Evolutionary conservation across 2,329 filamentous ascomycete species (phyloP).

Genomic region (Metarhizium sp.): DNA sequence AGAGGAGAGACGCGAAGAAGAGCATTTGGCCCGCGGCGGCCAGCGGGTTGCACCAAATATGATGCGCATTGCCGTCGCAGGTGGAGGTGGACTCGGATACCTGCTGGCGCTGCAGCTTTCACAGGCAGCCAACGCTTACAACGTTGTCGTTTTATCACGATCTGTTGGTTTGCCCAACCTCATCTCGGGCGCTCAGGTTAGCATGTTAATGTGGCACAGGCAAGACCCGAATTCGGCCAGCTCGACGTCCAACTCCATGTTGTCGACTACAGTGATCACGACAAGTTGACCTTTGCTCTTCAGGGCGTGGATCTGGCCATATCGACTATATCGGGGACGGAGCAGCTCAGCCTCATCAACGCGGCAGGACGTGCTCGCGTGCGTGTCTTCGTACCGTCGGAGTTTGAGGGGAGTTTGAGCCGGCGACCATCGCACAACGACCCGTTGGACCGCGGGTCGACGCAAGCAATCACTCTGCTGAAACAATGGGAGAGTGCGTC

Average conservation of each 20-base stretch:
- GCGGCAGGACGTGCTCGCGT: slow-evolving; percentile 58
- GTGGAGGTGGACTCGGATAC: slow-evolving; percentile 34
- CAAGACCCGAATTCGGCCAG: slow-evolving; percentile 41
- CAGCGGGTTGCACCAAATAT: slow-evolving; percentile 17
- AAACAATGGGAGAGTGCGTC: slow-evolving; percentile 40
- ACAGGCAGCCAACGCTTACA: slow-evolving; percentile 48
- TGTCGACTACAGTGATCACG: slow-evolving; percentile 55
- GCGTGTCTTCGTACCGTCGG: slow-evolving; percentile 62
- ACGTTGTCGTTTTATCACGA: slow-evolving; percentile 62
- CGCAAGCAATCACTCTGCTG: slow-evolving; percentile 46
- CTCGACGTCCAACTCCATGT: slow-evolving; percentile 56
- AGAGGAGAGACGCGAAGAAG: slow-evolving; percentile 6
- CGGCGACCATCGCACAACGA: slow-evolving; percentile 43
- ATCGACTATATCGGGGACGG: slow-evolving; percentile 57
- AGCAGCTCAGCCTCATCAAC: slow-evolving; percentile 63
- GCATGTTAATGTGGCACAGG: slow-evolving; percentile 26
- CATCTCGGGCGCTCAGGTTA: slow-evolving; percentile 1
- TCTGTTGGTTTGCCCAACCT: slow-evolving; percentile 14
- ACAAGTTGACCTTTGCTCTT: slow-evolving; percentile 54
- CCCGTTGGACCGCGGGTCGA: slow-evolving; percentile 51
- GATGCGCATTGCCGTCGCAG: slow-evolving; percentile 41
- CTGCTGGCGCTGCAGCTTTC: slow-evolving; percentile 45
- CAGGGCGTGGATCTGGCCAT: slow-evolving; percentile 65
- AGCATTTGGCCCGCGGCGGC: slow-evolving; percentile 8
- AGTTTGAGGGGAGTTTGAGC: slow-evolving; percentile 59